Base-by-base conservation (phyloP, 2,329 filamentous ascomycete species). In the Botryotinia convoluta region DNA sequence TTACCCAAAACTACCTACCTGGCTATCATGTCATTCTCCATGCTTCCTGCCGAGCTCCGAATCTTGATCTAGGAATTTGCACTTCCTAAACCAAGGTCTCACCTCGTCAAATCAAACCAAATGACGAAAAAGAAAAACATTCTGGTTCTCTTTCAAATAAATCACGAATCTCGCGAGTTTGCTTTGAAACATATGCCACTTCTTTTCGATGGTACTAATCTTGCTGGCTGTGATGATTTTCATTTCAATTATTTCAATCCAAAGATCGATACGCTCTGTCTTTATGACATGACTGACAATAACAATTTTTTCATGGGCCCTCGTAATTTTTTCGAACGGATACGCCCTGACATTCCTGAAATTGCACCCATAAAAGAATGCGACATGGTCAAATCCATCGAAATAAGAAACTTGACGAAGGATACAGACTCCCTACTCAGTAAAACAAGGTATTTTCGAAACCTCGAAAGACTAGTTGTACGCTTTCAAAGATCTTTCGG, bases 381-480 rank as follows among this genome's bases (percentile, higher is more conserved):
- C 35, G 32, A 37, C 32, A 60, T 60, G 9, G 57, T 60, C 57
- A 60, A 20, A 22, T 60, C 20, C 1, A 18, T 60, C 6, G 16
- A 22, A 35, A 2, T 59, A 2, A 32, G 4, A 3, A 0, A 9
- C 29, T 26, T 0, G n/a, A 4, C 20, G 0, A 0, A 7, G 1
- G 0, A 45, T 4, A 3, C 0, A 20, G 4, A 22, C 0, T 45
- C 3, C 18, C 3, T 26, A 10, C 45, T 26, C 22, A 22, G 22
- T 10, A 35, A 60, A 37, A 35, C 12, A 3, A 32, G 9, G 4
- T 60, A 37, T 14, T 60, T 60, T 22, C 9, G 18, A 22, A 60
- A 60, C 32, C 20, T 60, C 8, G 32, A 60, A 37, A 37, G 35
- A 22, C 18, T 60, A 6, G 12, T 35, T 22, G 7, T 60, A 26